Conservation (phyloP, 140 eudicot species). For the Flaveria floridana region DNA sequence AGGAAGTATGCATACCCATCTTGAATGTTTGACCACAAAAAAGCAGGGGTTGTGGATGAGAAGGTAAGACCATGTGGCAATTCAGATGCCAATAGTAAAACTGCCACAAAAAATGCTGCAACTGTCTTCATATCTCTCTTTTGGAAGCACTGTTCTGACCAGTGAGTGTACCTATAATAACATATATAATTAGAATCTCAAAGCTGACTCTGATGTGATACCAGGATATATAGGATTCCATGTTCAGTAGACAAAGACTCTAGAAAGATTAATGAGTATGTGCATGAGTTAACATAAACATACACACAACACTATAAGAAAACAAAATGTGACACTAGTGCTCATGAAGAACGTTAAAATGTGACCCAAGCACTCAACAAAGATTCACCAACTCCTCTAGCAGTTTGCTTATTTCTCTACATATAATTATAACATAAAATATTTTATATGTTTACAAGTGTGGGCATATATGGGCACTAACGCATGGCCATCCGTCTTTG, state of each 20-base stretch:
- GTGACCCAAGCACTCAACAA: conserved; percentile 9
- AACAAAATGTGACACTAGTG: background rate
- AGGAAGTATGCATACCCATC: conserved; percentile 42
- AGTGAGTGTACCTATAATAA: conserved; percentile 23
- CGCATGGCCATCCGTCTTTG: too few relatives aligned
- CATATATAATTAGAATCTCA: conserved; percentile 12
- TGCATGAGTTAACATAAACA: background rate
- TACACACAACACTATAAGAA: background rate
- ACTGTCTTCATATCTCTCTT: conserved; percentile 46
- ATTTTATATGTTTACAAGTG: background rate
- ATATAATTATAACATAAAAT: background rate
- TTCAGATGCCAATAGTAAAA: conserved; percentile 50
- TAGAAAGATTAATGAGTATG: conserved; percentile 8
- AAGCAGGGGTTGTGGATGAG: conserved; percentile 59
- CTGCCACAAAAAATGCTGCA: conserved; percentile 38
- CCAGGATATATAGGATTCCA: conserved; percentile 18
- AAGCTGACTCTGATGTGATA: conserved; percentile 11
- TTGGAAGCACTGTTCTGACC: conserved; percentile 19
- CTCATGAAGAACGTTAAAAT: background rate
- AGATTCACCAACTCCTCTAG: conserved; percentile 2
- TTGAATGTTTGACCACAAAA: conserved; percentile 62
- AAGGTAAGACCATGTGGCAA: conserved; percentile 45
- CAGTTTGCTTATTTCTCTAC: background rate
- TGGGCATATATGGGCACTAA: background rate
- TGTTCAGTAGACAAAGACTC: conserved; percentile 10